These are phyloP conservation scores for Megacollybia marginata DNA, from an alignment of 768 basidiomycete species.

Conservation along the genomic window DNA sequence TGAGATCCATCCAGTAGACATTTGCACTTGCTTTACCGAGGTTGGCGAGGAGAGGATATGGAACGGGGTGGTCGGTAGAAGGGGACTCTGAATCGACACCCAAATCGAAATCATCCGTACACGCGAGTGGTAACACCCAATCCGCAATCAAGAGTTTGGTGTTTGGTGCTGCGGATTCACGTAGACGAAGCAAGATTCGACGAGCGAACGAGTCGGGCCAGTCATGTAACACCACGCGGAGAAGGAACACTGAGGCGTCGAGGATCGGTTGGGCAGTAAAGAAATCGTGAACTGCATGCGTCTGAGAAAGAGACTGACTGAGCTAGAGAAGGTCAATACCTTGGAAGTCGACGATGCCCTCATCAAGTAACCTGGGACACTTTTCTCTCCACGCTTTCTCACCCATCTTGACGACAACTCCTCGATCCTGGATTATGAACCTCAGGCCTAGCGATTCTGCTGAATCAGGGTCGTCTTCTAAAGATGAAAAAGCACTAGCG, in stretches of 20 bases:
- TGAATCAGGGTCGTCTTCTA: constrained; percentile 8
- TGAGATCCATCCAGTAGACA: constrained; percentile 47
- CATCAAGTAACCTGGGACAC: constrained; percentile 50
- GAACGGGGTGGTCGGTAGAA: constrained; percentile 22
- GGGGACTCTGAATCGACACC: constrained; percentile 8
- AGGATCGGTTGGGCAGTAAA: constrained; percentile 55
- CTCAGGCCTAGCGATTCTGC: constrained; percentile 18
- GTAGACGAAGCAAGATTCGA: constrained; percentile 33
- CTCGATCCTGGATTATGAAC: constrained; percentile 46
- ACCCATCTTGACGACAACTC: constrained; percentile 41
- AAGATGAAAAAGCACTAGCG: constrained; percentile 20
- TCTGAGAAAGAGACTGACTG: neutral
- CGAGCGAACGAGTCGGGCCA: constrained; percentile 62
- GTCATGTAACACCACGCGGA: constrained; percentile 70
- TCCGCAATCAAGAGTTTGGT: constrained; percentile 69
- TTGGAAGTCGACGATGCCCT: constrained; percentile 47
- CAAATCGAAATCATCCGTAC: constrained; percentile 38
- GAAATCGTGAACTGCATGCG: constrained; percentile 58
- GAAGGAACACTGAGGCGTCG: constrained; percentile 56
- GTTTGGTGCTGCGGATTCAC: constrained; percentile 38
- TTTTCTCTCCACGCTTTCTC: constrained; percentile 50
- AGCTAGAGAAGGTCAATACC: constrained; percentile 19
- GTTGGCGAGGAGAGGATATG: constrained; percentile 63
- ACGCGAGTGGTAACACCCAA: constrained; percentile 63
- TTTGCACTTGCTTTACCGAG: constrained; percentile 61